These are phyloP conservation scores for Arachis hypogaea DNA, from an alignment of 306 rosid genomes.

Conservation along the genomic window DNA sequence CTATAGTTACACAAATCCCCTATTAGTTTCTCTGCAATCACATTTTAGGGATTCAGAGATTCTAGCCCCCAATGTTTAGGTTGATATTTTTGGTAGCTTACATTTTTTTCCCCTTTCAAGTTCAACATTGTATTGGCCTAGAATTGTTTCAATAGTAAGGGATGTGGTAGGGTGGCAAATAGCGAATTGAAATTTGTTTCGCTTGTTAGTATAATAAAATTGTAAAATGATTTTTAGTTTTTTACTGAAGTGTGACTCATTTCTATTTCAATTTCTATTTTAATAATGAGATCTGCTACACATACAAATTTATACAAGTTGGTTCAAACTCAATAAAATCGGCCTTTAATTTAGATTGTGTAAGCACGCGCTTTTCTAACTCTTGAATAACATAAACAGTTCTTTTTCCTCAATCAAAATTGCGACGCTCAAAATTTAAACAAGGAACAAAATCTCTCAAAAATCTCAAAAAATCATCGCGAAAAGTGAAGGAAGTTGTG, in stretches of 20 bases:
- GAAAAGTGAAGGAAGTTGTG: too few relatives aligned
- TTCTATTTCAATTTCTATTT: constrained; percentile 39
- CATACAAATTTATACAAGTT: too few relatives aligned
- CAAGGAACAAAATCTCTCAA: too few relatives aligned
- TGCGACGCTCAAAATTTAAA: too few relatives aligned
- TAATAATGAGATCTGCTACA: neutral
- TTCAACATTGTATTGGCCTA: constrained; percentile 35
- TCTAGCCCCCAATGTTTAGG: constrained; percentile 42
- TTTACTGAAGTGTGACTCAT: constrained; percentile 7
- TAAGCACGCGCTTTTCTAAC: too few relatives aligned
- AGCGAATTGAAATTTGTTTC: constrained; percentile 36
- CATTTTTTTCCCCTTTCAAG: neutral
- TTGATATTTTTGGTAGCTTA: constrained; percentile 32
- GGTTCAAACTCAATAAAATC: too few relatives aligned
- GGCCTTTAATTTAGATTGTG: too few relatives aligned
- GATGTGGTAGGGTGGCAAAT: constrained; percentile 37
- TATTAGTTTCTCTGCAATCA: constrained; percentile 68
- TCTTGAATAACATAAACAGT: too few relatives aligned
- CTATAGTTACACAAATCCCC: constrained; percentile 32
- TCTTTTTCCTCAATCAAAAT: too few relatives aligned
- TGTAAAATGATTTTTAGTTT: constrained; percentile 13
- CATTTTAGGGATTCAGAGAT: constrained; percentile 82
- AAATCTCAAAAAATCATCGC: too few relatives aligned
- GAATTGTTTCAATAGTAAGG: constrained; percentile 31
- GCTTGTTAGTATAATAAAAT: constrained; percentile 36